Evolutionary conservation across 306 rosid species (phyloP).

Genomic region (Adenanthera pavonina): DNA sequence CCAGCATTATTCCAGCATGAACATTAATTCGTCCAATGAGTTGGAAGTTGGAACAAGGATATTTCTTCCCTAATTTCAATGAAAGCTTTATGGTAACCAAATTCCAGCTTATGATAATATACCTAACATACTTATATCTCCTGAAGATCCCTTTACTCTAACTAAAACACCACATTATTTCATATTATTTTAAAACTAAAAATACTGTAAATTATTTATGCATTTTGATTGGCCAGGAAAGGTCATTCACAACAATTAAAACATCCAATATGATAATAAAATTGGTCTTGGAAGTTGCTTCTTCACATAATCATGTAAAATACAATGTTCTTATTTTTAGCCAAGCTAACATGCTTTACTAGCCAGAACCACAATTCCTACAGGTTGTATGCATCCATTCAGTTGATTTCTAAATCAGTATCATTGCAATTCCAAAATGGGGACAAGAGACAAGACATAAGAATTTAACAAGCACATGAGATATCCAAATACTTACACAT

Average conservation of each 20-base stretch:
- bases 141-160: neutral
- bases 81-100: neutral
- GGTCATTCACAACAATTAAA: neutral
- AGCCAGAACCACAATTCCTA: neutral
- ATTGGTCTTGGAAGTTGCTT: neutral
- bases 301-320: neutral
- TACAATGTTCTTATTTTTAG: neutral
- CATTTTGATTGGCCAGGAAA: neutral
- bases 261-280: neutral
- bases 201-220: neutral
- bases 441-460: no score
- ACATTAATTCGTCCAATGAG: neutral
- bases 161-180: neutral
- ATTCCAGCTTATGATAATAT: neutral
- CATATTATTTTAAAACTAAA: neutral
- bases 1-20: constrained; percentile 6
- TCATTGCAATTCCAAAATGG: neutral
- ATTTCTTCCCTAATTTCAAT: neutral
- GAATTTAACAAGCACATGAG: no score
- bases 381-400: neutral
- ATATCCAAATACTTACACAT: no score
- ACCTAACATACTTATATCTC: neutral
- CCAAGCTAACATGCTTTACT: neutral
- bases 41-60: neutral
- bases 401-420: neutral